Evolutionary conservation across 1,284 basidiomycete species (phyloP).

Genomic region (Porodaedalea pini): DNA sequence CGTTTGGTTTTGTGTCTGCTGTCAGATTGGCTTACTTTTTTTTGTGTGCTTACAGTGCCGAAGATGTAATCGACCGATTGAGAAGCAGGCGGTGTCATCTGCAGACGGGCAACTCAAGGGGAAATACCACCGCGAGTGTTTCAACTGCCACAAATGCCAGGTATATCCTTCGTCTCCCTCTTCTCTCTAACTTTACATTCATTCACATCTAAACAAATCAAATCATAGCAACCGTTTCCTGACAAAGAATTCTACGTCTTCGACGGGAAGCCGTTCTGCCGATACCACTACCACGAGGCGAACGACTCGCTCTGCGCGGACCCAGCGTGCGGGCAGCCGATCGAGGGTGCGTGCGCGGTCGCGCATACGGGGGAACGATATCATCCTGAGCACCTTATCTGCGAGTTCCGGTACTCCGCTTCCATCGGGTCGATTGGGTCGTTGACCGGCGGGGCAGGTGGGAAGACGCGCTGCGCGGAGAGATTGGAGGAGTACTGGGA

Average conservation of each 20-base stretch:
- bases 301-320: conserved; percentile 84
- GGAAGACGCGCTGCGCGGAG: conserved; percentile 43
- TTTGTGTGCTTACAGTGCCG: conserved; percentile 58
- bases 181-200: conserved; percentile 13
- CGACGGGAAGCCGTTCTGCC: conserved; percentile 83
- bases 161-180: conserved; percentile 37
- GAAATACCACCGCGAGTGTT: conserved; percentile 87
- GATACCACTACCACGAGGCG: conserved; percentile 86
- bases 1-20: conserved; percentile 11
- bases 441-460: not conserved
- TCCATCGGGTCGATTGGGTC: not conserved
- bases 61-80: conserved; percentile 77
- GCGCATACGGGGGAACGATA: conserved; percentile 73
- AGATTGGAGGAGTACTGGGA: conserved; percentile 81
- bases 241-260: conserved; percentile 87
- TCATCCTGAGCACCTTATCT: conserved; percentile 81
- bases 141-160: conserved; percentile 80
- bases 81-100: conserved; percentile 86
- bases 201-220: not conserved
- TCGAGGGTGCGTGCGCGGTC: conserved; percentile 87
- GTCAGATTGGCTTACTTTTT: conserved; percentile 19
- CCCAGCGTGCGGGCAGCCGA: conserved; percentile 74
- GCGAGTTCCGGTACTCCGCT: conserved; percentile 41
- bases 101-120: conserved; percentile 89
- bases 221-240: conserved; percentile 73